Evolutionary conservation across 805 yeast genomes (phyloP), one percentile per base, ranked within the genome.

Genomic region (Groenewaldozyma salmanticensis): DNA sequence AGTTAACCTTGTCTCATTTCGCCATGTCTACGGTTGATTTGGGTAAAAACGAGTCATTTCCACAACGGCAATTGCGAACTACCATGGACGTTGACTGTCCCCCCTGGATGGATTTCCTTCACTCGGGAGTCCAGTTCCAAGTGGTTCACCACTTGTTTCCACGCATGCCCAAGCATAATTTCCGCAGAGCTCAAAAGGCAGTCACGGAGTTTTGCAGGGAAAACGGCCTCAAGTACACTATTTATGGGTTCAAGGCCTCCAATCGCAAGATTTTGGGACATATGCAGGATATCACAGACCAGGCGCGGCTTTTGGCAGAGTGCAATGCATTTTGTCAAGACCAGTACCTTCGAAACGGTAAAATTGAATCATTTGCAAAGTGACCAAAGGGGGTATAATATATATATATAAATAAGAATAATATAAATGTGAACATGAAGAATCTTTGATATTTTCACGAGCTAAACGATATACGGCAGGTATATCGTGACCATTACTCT

Each of bases 21-120:
- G 95, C 95, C 29, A 87, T 86, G 94, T 82, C 94, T 1, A 87
- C 95, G 0, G 71, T 92, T 3, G 94, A 86, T 54, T 64, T 86
- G 16, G 95, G 95, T 1, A 72, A 75, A 5, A 71, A 79, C 33
- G 96, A 86, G 58, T 71, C 85, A 4, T 86, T 86, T 54, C 74
- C 79, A 0, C 78, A 81, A 45, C 71, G 92, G 49, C 95, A 86
- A 61, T 55, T 86, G 2, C 70, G 96, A 51, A 87, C 96, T 1
- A 86, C 95, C 2, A 87, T 86, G 95, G 96, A 86, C 57, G 95
- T 86, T 27, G 90, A 81, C 52, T 86, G 96, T 64, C 95, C 96
- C 2, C 79, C 74, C 47, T 86, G 95, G 95, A 68, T 86, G 37
- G 96, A 86, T 58, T 87, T 75, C 52, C 68, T 86, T 54, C 96